phyloP scores from a whole-genome alignment of 139 green algal genomes.

The Chlamydomonas urium region DNA sequence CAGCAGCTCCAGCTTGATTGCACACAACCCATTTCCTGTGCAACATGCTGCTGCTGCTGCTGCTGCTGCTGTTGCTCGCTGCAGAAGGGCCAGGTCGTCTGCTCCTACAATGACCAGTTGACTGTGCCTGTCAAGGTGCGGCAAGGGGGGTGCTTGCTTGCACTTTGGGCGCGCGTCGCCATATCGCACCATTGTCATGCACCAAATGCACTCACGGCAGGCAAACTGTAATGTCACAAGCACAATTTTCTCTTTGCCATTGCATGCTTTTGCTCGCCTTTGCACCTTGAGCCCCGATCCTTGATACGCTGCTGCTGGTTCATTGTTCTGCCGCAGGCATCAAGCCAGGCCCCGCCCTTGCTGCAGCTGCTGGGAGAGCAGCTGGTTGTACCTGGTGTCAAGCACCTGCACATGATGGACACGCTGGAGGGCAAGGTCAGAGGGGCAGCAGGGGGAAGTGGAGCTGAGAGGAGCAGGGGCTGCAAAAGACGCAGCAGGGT shows the following conservation, averaged over 20 bases:
- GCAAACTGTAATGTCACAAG: background rate
- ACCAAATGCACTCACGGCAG: too few species aligned
- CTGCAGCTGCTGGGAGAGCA: conserved; percentile 19
- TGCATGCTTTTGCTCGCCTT: background rate
- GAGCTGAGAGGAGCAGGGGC: too few species aligned
- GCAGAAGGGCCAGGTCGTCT: background rate
- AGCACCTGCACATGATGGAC: conserved; percentile 39
- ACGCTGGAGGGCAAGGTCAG: conserved; percentile 36
- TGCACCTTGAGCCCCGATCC: background rate
- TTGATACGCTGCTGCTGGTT: background rate
- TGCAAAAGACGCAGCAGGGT: too few species aligned
- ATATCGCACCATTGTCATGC: too few species aligned
- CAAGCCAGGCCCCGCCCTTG: too few species aligned
- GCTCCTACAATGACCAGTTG: background rate
- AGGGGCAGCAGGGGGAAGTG: too few species aligned
- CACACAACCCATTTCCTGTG: too few species aligned
- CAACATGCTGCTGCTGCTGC: too few species aligned
- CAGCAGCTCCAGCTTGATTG: background rate
- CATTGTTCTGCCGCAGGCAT: background rate
- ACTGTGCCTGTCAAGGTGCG: too few species aligned
- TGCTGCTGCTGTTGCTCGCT: too few species aligned
- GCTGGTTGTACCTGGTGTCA: background rate
- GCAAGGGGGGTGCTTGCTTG: too few species aligned
- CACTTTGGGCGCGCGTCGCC: too few species aligned
- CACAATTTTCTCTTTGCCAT: background rate